Evolutionary conservation across 176 grass and related monocot species (phyloP).

Genomic region (Pontederia paniculata): DNA sequence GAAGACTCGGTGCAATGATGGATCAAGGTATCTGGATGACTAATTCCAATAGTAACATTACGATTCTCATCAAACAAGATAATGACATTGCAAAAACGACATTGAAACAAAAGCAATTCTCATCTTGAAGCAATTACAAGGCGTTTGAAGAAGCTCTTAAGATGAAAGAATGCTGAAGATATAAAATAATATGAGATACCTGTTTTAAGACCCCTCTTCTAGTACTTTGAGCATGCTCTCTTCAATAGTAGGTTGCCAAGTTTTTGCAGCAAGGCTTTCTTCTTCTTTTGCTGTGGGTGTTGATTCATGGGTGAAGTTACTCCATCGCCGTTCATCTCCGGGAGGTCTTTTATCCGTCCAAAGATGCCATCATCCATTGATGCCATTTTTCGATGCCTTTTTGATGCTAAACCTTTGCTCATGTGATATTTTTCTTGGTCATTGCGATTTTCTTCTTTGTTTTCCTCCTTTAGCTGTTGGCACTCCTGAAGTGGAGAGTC

Average conservation of each 20-base stretch:
- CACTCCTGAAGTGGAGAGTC: slow-evolving; percentile 23
- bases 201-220: too few species aligned
- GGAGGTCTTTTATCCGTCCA: slow-evolving; percentile 37
- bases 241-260: slow-evolving; percentile 85
- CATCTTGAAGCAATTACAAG: too few species aligned
- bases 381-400: slow-evolving; percentile 32
- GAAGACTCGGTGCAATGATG: too few species aligned
- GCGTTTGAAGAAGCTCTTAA: too few species aligned
- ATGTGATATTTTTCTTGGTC: slow-evolving; percentile 7
- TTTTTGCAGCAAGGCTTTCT: slow-evolving; percentile 65
- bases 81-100: too few species aligned
- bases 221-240: slow-evolving; percentile 20
- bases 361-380: slow-evolving; percentile 25
- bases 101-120: too few species aligned
- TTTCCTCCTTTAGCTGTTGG: slow-evolving; percentile 37
- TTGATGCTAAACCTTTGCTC: slow-evolving; percentile 41
- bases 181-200: too few species aligned
- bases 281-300: slow-evolving; percentile 58
- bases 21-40: too few species aligned
- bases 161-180: too few species aligned
- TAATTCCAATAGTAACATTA: too few species aligned
- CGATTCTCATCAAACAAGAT: too few species aligned
- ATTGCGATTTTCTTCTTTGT: slow-evolving; percentile 27
- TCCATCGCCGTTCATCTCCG: slow-evolving; percentile 19
- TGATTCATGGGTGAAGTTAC: slow-evolving; percentile 30